phyloP scores from a whole-genome alignment of 768 basidiomycete genomes.

The Lactifluus hygrophoroides region DNA sequence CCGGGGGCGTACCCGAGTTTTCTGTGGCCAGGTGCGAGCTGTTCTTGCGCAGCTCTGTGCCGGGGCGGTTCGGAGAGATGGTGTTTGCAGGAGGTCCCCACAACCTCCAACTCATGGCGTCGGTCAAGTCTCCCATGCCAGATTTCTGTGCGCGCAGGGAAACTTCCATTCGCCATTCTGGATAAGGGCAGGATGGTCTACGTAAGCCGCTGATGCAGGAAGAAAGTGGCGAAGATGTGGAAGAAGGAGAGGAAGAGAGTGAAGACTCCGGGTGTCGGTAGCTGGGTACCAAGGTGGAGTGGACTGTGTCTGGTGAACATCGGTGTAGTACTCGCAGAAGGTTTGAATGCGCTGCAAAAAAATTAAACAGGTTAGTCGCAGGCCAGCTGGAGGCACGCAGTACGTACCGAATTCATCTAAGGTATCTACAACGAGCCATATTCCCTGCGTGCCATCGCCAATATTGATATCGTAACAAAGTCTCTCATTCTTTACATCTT shows the following conservation, averaged over 20 bases:
- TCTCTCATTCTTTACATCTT: background rate
- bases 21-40: background rate
- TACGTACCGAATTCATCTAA: conserved; percentile 12
- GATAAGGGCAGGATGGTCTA: conserved; percentile 17
- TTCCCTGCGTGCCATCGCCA: conserved; percentile 16
- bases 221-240: background rate
- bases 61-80: background rate
- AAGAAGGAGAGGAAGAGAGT: background rate
- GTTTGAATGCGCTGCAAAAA: conserved; percentile 7
- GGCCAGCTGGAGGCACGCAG: background rate
- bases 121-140: conserved; percentile 19
- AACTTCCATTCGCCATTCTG: conserved; percentile 24
- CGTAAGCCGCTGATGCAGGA: background rate
- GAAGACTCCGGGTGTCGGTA: conserved; percentile 1
- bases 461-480: conserved; percentile 8
- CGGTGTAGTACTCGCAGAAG: conserved; percentile 20
- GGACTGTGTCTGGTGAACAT: conserved; percentile 8
- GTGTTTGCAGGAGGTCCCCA: background rate
- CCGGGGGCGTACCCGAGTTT: background rate
- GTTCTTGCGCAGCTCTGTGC: background rate
- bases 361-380: background rate
- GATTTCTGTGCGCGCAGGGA: conserved; percentile 19
- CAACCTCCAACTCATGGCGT: conserved; percentile 16
- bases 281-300: conserved; percentile 12
- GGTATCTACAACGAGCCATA: conserved; percentile 19